Percentiles rank a stretch among this genome's conserved stretches.
Conservation (phyloP, 2,329 filamentous ascomycete genomes). For the Escovopsis sp. region DNA sequence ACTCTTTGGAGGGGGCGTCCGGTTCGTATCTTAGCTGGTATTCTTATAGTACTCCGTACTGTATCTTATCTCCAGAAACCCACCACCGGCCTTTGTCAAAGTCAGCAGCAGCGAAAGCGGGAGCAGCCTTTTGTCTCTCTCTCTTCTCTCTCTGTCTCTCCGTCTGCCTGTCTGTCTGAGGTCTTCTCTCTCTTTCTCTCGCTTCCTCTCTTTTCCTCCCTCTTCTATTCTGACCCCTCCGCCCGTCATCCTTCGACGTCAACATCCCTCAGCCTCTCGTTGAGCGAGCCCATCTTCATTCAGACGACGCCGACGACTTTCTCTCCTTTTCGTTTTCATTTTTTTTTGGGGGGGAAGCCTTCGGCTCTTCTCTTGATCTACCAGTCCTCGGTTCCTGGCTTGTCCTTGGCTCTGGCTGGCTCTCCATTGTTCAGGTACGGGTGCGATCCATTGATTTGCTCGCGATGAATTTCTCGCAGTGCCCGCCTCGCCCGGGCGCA, state of each 20-base stretch:
- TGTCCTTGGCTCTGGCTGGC: not conserved
- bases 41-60: too few relatives aligned
- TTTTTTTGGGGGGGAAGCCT: not conserved
- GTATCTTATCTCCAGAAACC: not conserved
- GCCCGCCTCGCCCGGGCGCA: not conserved
- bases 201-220: too few relatives aligned
- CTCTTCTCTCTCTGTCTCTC: not conserved
- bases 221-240: not conserved
- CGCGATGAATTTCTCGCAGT: not conserved
- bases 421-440: conserved; percentile 1
- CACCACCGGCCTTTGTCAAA: not conserved
- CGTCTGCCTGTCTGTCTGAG: too few relatives aligned
- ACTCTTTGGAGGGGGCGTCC: not conserved
- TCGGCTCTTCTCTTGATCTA: not conserved
- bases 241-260: not conserved
- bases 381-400: too few relatives aligned
- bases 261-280: not conserved
- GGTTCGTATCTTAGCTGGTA: not conserved
- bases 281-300: too few relatives aligned
- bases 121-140: too few relatives aligned
- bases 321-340: not conserved
- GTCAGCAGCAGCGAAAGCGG: too few relatives aligned
- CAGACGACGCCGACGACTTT: not conserved
- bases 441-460: conserved; percentile 1
- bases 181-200: too few relatives aligned